Percentiles rank a stretch among this genome's conserved stretches.
Evolutionary conservation across 1,284 basidiomycete genomes (phyloP).

Genomic region (Megacollybia platyphylla): DNA sequence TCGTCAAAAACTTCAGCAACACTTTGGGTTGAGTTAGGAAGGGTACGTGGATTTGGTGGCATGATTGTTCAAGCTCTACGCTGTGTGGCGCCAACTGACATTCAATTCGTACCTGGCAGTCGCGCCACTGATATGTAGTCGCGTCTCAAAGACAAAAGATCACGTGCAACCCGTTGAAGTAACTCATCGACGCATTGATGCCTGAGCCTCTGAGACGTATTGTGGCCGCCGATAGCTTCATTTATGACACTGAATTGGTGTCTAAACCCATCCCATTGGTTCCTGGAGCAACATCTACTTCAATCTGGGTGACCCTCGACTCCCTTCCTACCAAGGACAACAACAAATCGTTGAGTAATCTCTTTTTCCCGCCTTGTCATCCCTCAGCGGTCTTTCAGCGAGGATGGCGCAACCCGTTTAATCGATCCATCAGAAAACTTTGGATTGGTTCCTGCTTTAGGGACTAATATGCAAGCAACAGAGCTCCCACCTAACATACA

Average conservation of each 20-base stretch:
- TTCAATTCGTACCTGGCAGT: no score
- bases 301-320: constrained; percentile 37
- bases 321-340: constrained; percentile 41
- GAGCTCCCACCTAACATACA: constrained; percentile 38
- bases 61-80: background rate
- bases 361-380: constrained; percentile 2
- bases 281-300: background rate
- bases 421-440: constrained; percentile 23
- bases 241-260: no score
- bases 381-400: constrained; percentile 15
- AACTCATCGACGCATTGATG: no score
- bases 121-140: no score
- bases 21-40: no score
- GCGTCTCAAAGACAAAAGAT: no score
- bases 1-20: background rate
- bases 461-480: constrained; percentile 38
- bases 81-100: background rate
- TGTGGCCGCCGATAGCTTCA: no score
- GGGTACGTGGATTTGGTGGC: constrained; percentile 17
- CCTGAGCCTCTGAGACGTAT: no score
- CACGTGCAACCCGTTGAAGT: no score
- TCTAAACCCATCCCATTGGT: background rate
- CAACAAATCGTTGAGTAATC: constrained; percentile 21
- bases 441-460: constrained; percentile 31
- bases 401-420: constrained; percentile 35